Percentiles rank a stretch among this genome's conserved stretches.
Conservation (phyloP, 2,329 filamentous ascomycete species). For the Cladosporium sp. region DNA sequence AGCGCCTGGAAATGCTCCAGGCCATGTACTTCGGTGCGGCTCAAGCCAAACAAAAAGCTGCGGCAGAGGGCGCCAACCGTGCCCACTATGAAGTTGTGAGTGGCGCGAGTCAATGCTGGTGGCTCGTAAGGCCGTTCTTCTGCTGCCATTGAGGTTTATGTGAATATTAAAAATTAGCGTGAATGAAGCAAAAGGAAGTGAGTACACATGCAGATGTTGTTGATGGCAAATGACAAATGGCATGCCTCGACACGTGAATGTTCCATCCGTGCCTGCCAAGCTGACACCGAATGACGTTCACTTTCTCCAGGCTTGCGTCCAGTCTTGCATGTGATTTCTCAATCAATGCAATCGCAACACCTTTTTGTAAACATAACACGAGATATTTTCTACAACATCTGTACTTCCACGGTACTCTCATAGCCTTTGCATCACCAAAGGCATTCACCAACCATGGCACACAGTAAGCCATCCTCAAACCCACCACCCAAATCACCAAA, state of each 20-base stretch:
- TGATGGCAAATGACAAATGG: neutral
- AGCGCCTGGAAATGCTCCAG: slow-evolving; percentile 73
- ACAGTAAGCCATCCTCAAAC: slow-evolving; percentile 29
- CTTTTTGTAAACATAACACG: neutral
- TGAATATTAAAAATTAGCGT: neutral
- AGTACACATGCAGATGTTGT: neutral
- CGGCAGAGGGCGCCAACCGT: slow-evolving; percentile 70
- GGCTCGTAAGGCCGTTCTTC: slow-evolving; percentile 55
- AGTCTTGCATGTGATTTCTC: neutral
- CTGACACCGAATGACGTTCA: slow-evolving; percentile 22
- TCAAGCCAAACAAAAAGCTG: slow-evolving; percentile 73
- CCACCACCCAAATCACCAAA: neutral
- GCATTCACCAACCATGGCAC: slow-evolving; percentile 26
- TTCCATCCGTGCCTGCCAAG: slow-evolving; percentile 16
- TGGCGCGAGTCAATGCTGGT: slow-evolving; percentile 68
- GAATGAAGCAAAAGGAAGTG: neutral
- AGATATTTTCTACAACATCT: neutral
- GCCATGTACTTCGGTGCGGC: slow-evolving; percentile 74
- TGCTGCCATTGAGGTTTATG: slow-evolving; percentile 26
- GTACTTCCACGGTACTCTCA: neutral
- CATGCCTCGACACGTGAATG: neutral
- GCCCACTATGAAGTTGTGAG: slow-evolving; percentile 75
- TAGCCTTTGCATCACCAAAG: neutral
- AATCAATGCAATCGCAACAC: neutral
- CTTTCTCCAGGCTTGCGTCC: slow-evolving; percentile 1